Percentiles rank a stretch among this genome's conserved stretches.
phyloP scores from a whole-genome alignment of 2,329 filamentous ascomycete genomes.

The Mycosphaerella arachidis region DNA sequence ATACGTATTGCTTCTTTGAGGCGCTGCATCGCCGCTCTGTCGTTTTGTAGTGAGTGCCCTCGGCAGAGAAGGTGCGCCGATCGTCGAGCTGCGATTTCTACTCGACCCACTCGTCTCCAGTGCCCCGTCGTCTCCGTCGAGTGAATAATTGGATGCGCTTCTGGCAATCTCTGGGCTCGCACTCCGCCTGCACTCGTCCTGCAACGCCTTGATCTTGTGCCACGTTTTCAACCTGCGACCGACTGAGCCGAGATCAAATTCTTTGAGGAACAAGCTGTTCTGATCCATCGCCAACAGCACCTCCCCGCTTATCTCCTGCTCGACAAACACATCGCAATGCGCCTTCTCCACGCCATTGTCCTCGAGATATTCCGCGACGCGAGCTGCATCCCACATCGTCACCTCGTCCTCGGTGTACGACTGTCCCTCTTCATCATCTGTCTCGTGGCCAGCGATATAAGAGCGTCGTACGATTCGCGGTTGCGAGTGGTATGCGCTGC shows the following conservation, averaged over 20 bases:
- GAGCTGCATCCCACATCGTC: conserved; percentile 69
- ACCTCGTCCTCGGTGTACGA: conserved; percentile 71
- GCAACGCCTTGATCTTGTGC: conserved; percentile 90
- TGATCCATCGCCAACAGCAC: conserved; percentile 93
- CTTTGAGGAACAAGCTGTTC: conserved; percentile 89
- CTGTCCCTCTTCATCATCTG: conserved; percentile 81
- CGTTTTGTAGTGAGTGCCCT: conserved; percentile 20
- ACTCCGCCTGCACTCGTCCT: conserved; percentile 73
- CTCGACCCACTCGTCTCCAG: conserved; percentile 38
- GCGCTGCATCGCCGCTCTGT: conserved; percentile 14
- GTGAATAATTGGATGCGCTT: conserved; percentile 41
- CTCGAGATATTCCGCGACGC: conserved; percentile 86
- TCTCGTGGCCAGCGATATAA: conserved; percentile 91
- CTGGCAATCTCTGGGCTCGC: conserved; percentile 37
- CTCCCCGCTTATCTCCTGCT: conserved; percentile 94
- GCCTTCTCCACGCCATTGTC: conserved; percentile 77
- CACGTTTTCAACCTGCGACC: conserved; percentile 86
- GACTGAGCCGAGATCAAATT: conserved; percentile 88
- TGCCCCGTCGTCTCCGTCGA: conserved; percentile 33
- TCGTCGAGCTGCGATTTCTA: conserved; percentile 45
- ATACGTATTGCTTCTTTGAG: conserved; percentile 12
- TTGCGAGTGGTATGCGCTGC: conserved; percentile 83
- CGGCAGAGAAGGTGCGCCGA: conserved; percentile 23
- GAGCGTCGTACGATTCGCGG: conserved; percentile 68
- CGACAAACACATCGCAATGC: conserved; percentile 89